A percentile compares a stretch with the other conserved stretches of the same genome.
phyloP scores from a whole-genome alignment of 2,329 filamentous ascomycete species.

The Aspergillus quadrilineatus region DNA sequence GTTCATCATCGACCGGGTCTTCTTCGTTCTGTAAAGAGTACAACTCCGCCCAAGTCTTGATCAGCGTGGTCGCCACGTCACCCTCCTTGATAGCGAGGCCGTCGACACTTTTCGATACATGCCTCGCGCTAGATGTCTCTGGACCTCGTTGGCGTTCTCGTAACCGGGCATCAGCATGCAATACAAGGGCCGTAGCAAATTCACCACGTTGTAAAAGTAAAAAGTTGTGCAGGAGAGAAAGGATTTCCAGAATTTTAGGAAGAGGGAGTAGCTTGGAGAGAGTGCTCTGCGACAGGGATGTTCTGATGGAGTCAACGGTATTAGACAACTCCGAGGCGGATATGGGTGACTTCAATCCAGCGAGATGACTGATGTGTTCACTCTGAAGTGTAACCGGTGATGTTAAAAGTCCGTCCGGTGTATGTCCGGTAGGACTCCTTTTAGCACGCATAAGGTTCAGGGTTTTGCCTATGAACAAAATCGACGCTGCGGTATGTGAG shows the following conservation, averaged over 20 bases:
- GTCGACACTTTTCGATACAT: slow-evolving; percentile 53
- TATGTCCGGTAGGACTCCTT: slow-evolving; percentile 33
- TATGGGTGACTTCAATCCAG: slow-evolving; percentile 70
- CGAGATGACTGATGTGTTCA: slow-evolving; percentile 57
- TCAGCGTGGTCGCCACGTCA: slow-evolving; percentile 74
- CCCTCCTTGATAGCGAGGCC: slow-evolving; percentile 77
- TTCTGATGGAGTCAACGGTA: slow-evolving; percentile 71
- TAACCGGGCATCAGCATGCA: slow-evolving; percentile 78
- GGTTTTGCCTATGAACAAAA: slow-evolving; percentile 87
- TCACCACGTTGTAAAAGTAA: slow-evolving; percentile 85
- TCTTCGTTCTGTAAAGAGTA: slow-evolving; percentile 77
- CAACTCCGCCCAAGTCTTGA: slow-evolving; percentile 75
- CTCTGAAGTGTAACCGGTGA: slow-evolving; percentile 59
- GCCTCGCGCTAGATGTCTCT: slow-evolving; percentile 50
- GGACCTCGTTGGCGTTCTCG: slow-evolving; percentile 69
- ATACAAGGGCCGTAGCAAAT: slow-evolving; percentile 82
- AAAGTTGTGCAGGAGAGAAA: slow-evolving; percentile 79
- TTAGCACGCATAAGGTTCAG: slow-evolving; percentile 74
- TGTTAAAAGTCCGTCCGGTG: slow-evolving; percentile 42
- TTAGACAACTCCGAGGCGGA: slow-evolving; percentile 67
- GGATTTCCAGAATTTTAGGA: slow-evolving; percentile 70
- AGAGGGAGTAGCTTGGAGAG: slow-evolving; percentile 79
- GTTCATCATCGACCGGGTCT: slow-evolving; percentile 68
- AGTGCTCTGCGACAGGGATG: slow-evolving; percentile 79
- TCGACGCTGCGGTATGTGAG: slow-evolving; percentile 70